These are phyloP conservation scores for Friedmanniomyces simplex DNA, from an alignment of 495 filamentous ascomycete genomes.

Conservation along the genomic window DNA sequence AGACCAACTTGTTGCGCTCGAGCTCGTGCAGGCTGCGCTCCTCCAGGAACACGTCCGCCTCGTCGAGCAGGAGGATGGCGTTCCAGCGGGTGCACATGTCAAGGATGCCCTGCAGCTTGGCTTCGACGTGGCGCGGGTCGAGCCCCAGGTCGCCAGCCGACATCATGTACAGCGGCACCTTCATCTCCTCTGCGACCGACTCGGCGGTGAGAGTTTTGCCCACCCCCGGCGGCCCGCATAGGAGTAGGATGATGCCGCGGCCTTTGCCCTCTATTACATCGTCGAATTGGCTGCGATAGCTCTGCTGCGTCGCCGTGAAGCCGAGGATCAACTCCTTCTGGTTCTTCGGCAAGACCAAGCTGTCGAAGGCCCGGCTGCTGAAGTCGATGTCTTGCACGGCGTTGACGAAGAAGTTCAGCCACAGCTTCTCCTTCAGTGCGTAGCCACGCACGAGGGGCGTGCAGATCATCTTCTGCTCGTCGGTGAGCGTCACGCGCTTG, in stretches of 20 bases:
- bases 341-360: constrained; percentile 34
- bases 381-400: constrained; percentile 29
- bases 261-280: constrained; percentile 45
- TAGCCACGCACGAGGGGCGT: constrained; percentile 35
- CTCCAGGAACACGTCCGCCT: constrained; percentile 60
- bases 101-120: constrained; percentile 31
- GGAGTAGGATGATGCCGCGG: constrained; percentile 32
- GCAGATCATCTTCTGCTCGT: constrained; percentile 32
- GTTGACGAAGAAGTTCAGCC: constrained; percentile 26
- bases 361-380: constrained; percentile 36
- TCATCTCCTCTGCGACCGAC: constrained; percentile 33
- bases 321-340: constrained; percentile 43
- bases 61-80: constrained; percentile 48
- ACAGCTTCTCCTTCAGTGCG: constrained; percentile 37
- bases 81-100: constrained; percentile 35
- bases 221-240: constrained; percentile 32
- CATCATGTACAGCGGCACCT: constrained; percentile 34
- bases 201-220: constrained; percentile 35
- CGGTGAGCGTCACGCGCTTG: constrained; percentile 22
- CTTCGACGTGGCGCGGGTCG: constrained; percentile 28
- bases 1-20: constrained; percentile 34
- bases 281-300: constrained; percentile 38
- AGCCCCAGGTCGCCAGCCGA: constrained; percentile 32
- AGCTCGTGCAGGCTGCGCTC: constrained; percentile 30
- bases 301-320: constrained; percentile 40